Conservation (phyloP, 2,329 filamentous ascomycete genomes). For the Aquanectria penicillioides region DNA sequence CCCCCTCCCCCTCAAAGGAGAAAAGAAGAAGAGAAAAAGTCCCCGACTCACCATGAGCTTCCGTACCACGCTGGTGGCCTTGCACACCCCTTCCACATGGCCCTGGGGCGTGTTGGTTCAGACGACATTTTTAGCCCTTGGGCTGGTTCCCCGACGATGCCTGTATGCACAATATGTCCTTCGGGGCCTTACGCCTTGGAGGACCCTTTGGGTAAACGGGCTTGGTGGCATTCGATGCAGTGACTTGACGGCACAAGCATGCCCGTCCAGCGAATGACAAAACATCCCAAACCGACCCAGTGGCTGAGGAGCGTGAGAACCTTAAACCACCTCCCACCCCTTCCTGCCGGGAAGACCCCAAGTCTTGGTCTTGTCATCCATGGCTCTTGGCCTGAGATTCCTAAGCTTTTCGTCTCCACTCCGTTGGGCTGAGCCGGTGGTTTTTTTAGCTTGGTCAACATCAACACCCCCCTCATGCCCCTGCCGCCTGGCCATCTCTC, state of each 20-base stretch:
- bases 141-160: no score
- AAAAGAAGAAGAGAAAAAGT: background rate
- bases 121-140: no score
- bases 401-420: background rate
- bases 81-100: background rate
- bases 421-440: slow-evolving; percentile 8
- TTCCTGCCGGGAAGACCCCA: slow-evolving; percentile 26
- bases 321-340: slow-evolving; percentile 37
- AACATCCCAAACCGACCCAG: slow-evolving; percentile 31
- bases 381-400: background rate
- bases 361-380: background rate
- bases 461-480: background rate
- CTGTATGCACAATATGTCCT: background rate
- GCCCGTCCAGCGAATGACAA: no score
- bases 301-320: slow-evolving; percentile 44
- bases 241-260: background rate
- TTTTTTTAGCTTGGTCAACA: background rate
- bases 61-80: background rate
- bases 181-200: background rate
- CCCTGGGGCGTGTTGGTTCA: no score
- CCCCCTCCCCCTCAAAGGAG: no score
- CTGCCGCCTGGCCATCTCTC: background rate
- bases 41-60: background rate
- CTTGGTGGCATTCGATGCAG: no score
- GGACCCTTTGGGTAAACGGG: no score